A percentile compares a stretch with the other conserved stretches of the same genome.
Evolutionary conservation across 805 yeast species (phyloP).

Genomic region (Kluyveromyces starmeri): DNA sequence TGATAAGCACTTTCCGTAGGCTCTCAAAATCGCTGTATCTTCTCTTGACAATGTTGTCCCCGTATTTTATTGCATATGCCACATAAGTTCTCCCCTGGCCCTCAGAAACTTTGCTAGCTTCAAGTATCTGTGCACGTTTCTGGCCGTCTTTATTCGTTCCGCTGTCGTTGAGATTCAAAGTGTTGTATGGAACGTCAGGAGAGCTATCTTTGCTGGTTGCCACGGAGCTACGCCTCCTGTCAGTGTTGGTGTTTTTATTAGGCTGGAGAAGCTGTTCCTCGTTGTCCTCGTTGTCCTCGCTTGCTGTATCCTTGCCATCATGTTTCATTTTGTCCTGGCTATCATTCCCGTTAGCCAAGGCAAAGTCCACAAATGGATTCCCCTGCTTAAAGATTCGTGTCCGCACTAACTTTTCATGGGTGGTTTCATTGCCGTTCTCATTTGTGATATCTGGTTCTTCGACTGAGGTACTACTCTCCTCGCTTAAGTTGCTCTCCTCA

Average conservation of each 20-base stretch:
- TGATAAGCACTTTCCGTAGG: conserved; percentile 57
- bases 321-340: conserved; percentile 1
- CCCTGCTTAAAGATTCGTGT: conserved; percentile 22
- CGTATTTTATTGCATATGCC: conserved; percentile 65
- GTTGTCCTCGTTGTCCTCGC: not conserved
- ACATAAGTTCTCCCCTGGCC: conserved; percentile 35
- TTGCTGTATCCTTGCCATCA: not conserved
- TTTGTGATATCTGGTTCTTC: too few relatives aligned
- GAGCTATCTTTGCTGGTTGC: conserved; percentile 5
- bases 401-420: conserved; percentile 13
- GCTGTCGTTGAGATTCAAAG: not conserved
- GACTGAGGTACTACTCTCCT: too few relatives aligned
- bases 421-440: not conserved
- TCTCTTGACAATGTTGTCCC: conserved; percentile 51
- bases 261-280: conserved; percentile 4
- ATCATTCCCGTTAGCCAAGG: conserved; percentile 3
- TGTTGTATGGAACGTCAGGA: not conserved
- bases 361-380: conserved; percentile 20
- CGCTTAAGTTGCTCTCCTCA: too few relatives aligned
- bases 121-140: conserved; percentile 21
- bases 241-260: not conserved
- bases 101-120: conserved; percentile 25
- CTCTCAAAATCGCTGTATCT: conserved; percentile 90
- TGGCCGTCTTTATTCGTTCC: not conserved
- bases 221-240: conserved; percentile 1